Percentiles rank a stretch among this genome's conserved stretches.
Conservation (phyloP, 1,284 basidiomycete species). For the Rhodofomes roseus region DNA sequence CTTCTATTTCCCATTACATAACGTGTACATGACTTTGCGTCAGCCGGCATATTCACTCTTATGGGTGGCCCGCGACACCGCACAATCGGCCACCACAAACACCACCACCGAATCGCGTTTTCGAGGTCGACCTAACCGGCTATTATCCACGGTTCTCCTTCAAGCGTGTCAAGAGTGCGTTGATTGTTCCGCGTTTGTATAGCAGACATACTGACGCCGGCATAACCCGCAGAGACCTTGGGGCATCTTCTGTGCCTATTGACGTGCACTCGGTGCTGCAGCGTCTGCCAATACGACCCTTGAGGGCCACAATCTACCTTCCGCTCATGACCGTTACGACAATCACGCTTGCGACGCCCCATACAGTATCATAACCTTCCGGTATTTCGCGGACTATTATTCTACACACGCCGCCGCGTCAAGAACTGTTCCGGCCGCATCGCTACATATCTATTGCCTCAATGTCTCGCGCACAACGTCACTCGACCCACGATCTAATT, state of each 20-base stretch:
- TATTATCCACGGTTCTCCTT: background rate
- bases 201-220: background rate
- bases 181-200: background rate
- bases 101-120: background rate
- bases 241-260: background rate
- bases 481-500: background rate
- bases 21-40: no score
- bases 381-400: background rate
- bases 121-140: background rate
- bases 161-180: background rate
- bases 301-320: background rate
- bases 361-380: background rate
- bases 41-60: background rate
- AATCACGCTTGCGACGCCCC: background rate
- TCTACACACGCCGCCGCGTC: background rate
- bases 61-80: background rate
- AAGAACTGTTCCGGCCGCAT: background rate
- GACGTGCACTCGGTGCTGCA: slow-evolving; percentile 1
- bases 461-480: background rate
- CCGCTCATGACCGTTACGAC: background rate
- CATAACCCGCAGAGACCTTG: background rate
- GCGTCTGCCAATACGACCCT: background rate
- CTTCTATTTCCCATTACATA: no score
- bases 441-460: background rate
- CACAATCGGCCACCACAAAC: background rate